phyloP scores from a whole-genome alignment of 208 protist species.

The Acanthamoeba royreba region DNA sequence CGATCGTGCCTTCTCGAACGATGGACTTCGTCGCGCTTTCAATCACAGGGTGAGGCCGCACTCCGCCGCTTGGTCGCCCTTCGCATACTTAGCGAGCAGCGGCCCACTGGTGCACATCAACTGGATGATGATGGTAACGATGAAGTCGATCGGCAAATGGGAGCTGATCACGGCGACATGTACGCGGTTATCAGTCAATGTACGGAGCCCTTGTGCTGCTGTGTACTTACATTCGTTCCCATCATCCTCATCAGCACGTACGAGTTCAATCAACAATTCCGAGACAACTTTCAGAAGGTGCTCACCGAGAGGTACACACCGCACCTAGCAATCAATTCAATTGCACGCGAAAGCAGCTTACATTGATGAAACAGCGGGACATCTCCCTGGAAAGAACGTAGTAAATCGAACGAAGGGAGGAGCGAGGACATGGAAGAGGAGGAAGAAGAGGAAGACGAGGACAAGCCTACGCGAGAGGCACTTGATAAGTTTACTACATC shows the following conservation, averaged over 20 bases:
- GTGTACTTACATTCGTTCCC: too few species aligned
- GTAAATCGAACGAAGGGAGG: not conserved
- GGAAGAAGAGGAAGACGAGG: too few species aligned
- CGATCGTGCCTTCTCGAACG: not conserved
- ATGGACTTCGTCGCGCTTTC: not conserved
- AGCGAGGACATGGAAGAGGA: too few species aligned
- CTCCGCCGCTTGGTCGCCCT: not conserved
- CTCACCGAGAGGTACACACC: not conserved
- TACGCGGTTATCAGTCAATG: too few species aligned
- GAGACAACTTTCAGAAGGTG: not conserved
- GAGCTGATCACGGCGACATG: too few species aligned
- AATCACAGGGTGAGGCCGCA: not conserved
- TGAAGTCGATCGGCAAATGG: not conserved
- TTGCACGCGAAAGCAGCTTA: too few species aligned
- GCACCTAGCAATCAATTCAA: too few species aligned
- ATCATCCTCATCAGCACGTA: too few species aligned
- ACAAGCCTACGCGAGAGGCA: not conserved
- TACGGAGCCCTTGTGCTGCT: too few species aligned
- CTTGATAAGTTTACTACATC: not conserved
- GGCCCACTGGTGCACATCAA: not conserved
- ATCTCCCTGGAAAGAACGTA: not conserved
- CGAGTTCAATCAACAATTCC: not conserved
- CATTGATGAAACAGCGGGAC: not conserved
- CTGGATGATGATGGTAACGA: not conserved
- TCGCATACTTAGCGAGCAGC: not conserved